Conservation (phyloP, 1,284 basidiomycete species). For the Marasmius sp. region DNA sequence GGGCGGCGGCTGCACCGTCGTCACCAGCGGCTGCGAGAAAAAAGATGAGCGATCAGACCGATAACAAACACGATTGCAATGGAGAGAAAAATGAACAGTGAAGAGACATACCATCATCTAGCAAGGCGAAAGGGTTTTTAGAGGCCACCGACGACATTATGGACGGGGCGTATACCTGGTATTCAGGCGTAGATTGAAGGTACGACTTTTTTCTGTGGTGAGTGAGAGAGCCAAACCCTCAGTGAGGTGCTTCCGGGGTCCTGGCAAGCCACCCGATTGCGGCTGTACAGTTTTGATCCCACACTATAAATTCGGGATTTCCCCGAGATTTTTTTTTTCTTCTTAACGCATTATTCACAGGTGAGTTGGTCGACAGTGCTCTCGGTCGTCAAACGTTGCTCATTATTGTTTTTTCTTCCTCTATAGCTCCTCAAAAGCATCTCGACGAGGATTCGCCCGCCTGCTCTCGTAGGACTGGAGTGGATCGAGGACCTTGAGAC, state of each 20-base stretch:
- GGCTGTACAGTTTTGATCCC: constrained; percentile 7
- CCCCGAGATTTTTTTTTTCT: not conserved
- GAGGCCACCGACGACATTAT: constrained; percentile 82
- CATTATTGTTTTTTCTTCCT: constrained; percentile 19
- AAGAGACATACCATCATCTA: constrained; percentile 44
- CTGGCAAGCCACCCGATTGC: not conserved
- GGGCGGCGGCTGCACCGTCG: constrained; percentile 43
- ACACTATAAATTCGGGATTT: not conserved
- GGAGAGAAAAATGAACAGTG: not conserved
- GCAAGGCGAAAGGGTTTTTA: constrained; percentile 78
- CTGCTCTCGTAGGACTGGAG: constrained; percentile 56
- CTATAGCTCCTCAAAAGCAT: constrained; percentile 77
- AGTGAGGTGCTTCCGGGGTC: not conserved
- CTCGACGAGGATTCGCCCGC: constrained; percentile 80
- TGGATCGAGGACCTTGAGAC: constrained; percentile 83
- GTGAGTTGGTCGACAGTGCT: not conserved
- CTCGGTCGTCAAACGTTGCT: constrained; percentile 11
- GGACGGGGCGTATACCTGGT: constrained; percentile 54
- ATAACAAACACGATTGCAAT: not conserved
- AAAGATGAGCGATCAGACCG: not conserved
- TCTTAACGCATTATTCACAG: constrained; percentile 9
- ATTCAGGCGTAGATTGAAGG: not conserved
- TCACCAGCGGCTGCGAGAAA: constrained; percentile 41
- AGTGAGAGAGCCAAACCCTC: constrained; percentile 4
- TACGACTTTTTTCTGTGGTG: constrained; percentile 1